These are phyloP conservation scores for Micromonas pusilla DNA, from an alignment of 139 green algal genomes.

Conservation along the genomic window DNA sequence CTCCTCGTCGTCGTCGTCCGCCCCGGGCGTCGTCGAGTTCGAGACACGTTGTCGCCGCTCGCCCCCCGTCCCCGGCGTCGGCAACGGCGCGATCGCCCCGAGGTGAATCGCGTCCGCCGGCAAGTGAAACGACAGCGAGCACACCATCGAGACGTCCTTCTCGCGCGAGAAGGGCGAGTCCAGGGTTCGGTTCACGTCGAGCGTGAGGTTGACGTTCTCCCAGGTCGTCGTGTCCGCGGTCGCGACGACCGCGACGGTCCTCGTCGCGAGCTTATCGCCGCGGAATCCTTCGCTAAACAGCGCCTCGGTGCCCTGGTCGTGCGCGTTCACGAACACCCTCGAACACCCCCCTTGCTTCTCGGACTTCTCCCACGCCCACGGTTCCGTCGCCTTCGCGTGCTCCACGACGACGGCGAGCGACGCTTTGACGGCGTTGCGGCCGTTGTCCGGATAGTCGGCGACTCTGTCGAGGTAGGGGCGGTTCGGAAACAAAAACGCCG, in stretches of 20 bases:
- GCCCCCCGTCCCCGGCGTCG: too few relatives aligned
- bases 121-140: conserved; percentile 9
- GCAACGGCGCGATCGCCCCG: neutral
- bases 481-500: neutral
- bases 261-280: neutral
- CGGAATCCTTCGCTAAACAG: neutral
- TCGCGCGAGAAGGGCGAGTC: neutral
- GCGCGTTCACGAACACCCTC: neutral
- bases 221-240: neutral
- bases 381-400: neutral
- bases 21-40: too few relatives aligned
- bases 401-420: neutral
- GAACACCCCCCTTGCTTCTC: neutral
- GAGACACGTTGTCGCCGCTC: too few relatives aligned
- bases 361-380: neutral
- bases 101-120: neutral
- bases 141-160: conserved; percentile 4
- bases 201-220: neutral
- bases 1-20: too few relatives aligned
- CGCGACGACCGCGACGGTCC: neutral
- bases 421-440: neutral
- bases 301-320: conserved; percentile 9
- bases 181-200: neutral
- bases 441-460: neutral
- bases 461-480: conserved; percentile 5